Percentiles rank a stretch among this genome's conserved stretches.
phyloP scores from a whole-genome alignment of 78 protist species.

The Dictyostelium discoideum region DNA sequence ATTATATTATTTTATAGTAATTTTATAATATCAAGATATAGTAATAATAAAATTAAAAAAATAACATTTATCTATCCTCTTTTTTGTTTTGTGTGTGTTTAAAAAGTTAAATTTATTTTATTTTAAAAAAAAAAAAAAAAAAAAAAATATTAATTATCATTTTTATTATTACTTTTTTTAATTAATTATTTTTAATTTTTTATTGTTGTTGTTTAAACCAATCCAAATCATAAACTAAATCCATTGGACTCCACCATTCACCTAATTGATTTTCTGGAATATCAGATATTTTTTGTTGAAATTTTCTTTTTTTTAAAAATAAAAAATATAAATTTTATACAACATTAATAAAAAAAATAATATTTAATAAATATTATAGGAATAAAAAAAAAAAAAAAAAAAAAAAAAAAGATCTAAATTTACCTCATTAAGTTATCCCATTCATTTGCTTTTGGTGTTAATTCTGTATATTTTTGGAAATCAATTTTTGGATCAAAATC shows the following conservation, averaged over 20 bases:
- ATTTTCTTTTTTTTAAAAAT: conserved; percentile 11
- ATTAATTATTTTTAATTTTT: background rate
- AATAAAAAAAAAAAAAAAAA: background rate
- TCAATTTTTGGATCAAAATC: conserved; percentile 30
- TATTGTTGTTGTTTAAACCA: background rate
- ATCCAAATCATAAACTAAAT: conserved; percentile 56
- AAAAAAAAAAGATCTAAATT: background rate
- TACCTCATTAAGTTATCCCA: conserved; percentile 79
- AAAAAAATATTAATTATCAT: background rate
- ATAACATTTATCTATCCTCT: no score
- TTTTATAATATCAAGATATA: no score
- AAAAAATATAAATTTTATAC: no score
- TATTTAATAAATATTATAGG: no score
- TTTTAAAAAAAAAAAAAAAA: background rate
- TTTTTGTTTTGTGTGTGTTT: no score
- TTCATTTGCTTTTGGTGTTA: conserved; percentile 56
- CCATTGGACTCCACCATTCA: conserved; percentile 74
- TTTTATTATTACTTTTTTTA: background rate
- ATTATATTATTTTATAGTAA: background rate
- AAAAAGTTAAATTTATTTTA: no score
- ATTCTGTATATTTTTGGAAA: conserved; percentile 36
- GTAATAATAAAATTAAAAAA: no score
- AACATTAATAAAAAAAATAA: no score
- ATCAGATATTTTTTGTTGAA: conserved; percentile 59
- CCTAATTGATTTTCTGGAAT: conserved; percentile 37